Base-by-base conservation (phyloP, 2,329 filamentous ascomycete genomes). In the Xylariaceae sp. region DNA sequence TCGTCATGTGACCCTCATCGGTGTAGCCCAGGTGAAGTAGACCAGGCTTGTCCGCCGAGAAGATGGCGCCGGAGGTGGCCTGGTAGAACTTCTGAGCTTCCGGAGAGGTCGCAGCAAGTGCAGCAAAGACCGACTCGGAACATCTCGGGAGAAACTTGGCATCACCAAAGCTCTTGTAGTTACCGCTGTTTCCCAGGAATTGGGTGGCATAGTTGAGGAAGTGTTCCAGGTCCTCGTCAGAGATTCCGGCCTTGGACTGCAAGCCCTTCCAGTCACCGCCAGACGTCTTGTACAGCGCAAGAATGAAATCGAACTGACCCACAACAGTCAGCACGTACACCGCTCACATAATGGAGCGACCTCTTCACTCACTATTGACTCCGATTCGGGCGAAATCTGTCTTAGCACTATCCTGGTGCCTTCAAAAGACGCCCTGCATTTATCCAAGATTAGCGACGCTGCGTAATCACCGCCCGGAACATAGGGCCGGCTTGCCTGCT, bases 111-210 rank as follows among this genome's bases (percentile, higher is more conserved):
- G 80, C 78, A 50, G 87, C 86, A 39, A 93, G 78, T 61, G 86
- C 82, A 54, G 83, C 80, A 61, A 92, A 81, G 4, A 80, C 82
- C 60, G 83, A 81, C 66, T 86, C 81, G 5, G 81, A 78, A 69
- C 88, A 84, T 66, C 89, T 81, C 1, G 90, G 90, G 59, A 94
- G 82, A 71, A 94, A 92, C 72, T 94, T 94, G 68, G 87, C 84
- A 74, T 94, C 89, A 49, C 90, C 90, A 69, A 92, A 93, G 67
- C 88, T 88, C 77, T 93, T 93, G 77, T 93, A 94, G 74, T 94
- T 94, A 64, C 90, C 89, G 62, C 81, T 81, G 71, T 93, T 94
- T 50, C 88, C 88, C 2, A 94, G 78, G 73, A 94, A 92, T 74
- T 90, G 88, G 35, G 83, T 85, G 6, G 88, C 81, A 73, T 93